Evolutionary conservation across 2,329 filamentous ascomycete genomes (phyloP), one percentile per base, ranked within the genome.

Genomic region (Colletotrichum sp.): DNA sequence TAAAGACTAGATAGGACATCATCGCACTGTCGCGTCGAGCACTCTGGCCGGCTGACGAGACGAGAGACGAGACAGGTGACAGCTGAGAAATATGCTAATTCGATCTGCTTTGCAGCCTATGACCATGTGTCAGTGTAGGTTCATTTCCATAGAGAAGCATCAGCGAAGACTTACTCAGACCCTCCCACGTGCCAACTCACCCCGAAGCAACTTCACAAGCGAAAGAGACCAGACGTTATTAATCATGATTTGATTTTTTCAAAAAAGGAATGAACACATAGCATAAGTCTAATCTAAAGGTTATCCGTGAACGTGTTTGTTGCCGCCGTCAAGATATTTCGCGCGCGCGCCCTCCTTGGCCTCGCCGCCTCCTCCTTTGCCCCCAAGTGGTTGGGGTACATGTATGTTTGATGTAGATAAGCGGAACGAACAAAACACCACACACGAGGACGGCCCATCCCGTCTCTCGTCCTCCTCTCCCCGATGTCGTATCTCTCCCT

Each of bases 251-350:
- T 55, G 66, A 69, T 52, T 52, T 52, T 66, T 66, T 25, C 16
- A 30, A 61, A 61, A 69, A 59, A 59, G 16, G 34, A 69, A 62
- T 68, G 22, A 69, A 69, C 19, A 69, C 55, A 69, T 62, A 29
- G 52, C 67, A 36, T 69, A 27, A 49, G 32, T 69, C 67, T 69
- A 69, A 63, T 69, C 52, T 69, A 49, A 69, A 61, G 52, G 67
- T 69, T 69, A 69, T 69, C 67, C 67, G 39, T 62, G 67, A 62
- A 32, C 67, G 52, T 39, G 36, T 62, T 34, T 61, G 67, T 69
- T 61, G 67, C 67, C 67, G 67, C 59, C 59, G 30, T 62, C 34
- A 49, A 69, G 34, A 62, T 69, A 30, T 29, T 61, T 61, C 67
- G 67, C 44, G 44, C 44, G 44, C n/a, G 44, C 11, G 44, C 44